Percentiles rank a stretch among this genome's conserved stretches.
Evolutionary conservation across 2,329 filamentous ascomycete genomes (phyloP).

Genomic region (Arthrobotrys iridis): DNA sequence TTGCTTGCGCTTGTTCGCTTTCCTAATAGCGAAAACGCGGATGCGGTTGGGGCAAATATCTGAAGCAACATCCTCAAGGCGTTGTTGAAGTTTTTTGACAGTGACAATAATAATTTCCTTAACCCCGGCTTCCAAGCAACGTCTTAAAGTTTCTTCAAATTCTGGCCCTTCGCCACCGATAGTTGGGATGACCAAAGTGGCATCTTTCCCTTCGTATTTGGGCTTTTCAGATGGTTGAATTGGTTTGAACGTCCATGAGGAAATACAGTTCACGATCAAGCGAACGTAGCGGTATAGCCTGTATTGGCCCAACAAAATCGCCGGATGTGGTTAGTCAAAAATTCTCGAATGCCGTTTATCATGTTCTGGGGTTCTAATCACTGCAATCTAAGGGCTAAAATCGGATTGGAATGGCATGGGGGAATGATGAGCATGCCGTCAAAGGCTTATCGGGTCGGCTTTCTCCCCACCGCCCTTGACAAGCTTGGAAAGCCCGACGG

Average conservation of each 20-base stretch:
- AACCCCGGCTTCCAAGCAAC: slow-evolving; percentile 76
- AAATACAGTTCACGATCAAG: slow-evolving; percentile 82
- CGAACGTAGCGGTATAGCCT: slow-evolving; percentile 90
- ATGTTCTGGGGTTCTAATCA: slow-evolving; percentile 18
- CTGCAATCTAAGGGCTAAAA: slow-evolving; percentile 19
- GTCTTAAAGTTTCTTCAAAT: slow-evolving; percentile 80
- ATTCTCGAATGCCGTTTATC: neutral
- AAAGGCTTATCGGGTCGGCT: slow-evolving; percentile 45
- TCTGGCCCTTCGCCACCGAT: slow-evolving; percentile 88
- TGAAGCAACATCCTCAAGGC: slow-evolving; percentile 73
- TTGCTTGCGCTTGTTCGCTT: slow-evolving; percentile 95
- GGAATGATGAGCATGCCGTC: slow-evolving; percentile 8
- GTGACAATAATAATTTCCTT: slow-evolving; percentile 85
- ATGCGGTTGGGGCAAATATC: slow-evolving; percentile 71
- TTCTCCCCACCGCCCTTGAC: slow-evolving; percentile 23
- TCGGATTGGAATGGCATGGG: slow-evolving; percentile 2
- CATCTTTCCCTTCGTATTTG: slow-evolving; percentile 75
- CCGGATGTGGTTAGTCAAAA: slow-evolving; percentile 50
- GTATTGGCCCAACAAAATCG: slow-evolving; percentile 34
- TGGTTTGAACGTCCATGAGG: slow-evolving; percentile 87
- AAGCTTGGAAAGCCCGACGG: slow-evolving; percentile 41
- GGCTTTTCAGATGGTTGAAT: slow-evolving; percentile 83
- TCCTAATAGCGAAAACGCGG: slow-evolving; percentile 77
- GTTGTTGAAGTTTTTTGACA: slow-evolving; percentile 79
- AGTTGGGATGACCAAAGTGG: slow-evolving; percentile 92